Base-by-base conservation (phyloP, 345 rosid genomes). In the Brassica carinata region DNA sequence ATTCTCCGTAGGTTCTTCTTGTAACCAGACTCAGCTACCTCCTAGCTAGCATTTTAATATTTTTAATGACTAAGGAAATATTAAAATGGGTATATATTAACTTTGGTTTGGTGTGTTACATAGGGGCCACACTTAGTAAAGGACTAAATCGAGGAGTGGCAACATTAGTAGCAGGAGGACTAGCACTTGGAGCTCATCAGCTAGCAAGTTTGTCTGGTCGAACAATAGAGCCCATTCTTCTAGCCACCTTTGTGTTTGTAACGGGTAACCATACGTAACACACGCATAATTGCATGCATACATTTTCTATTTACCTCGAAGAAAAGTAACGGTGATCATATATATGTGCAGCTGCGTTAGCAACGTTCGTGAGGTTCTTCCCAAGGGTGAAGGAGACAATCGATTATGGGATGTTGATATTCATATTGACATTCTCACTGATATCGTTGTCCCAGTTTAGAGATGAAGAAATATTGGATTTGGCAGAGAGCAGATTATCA, bases 361-460 rank as follows among this genome's bases (percentile, higher is more conserved):
- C 82, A 31, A 92, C 98, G 7, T 92, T 91, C 26, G 70, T 71
- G 7, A 85, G 99, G 78, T 64, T 84, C 71, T 78, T 83, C 64
- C 97, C 96, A 2, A 78, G 76, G 5, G 87, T 90, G 18, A 94
- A 92, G 59, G 85, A 30, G 69, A 88, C 79, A 75, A 86, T 84
- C 15, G 98, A 94, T 55, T 91, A 94, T 40, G 97, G 90, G 33
- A 84, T 84, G 26, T 71, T 90, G 87, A 88, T 94, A 67, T 94
- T 90, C 85, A 89, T 92, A 53, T 90, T 94, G 15, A 92, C 99
- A 13, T 94, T 94, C 85, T 86, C 73, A 67, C 80, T 94, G 75
- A 93, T 94, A 2, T 89, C 83, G 1, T 88, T 91, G 2, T 91
- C 98, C 2, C 94, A 97, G n/a, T 77, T 89, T 40, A 88, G 93